phyloP scores from a whole-genome alignment of 768 basidiomycete species.

The Lentinula lateritia region DNA sequence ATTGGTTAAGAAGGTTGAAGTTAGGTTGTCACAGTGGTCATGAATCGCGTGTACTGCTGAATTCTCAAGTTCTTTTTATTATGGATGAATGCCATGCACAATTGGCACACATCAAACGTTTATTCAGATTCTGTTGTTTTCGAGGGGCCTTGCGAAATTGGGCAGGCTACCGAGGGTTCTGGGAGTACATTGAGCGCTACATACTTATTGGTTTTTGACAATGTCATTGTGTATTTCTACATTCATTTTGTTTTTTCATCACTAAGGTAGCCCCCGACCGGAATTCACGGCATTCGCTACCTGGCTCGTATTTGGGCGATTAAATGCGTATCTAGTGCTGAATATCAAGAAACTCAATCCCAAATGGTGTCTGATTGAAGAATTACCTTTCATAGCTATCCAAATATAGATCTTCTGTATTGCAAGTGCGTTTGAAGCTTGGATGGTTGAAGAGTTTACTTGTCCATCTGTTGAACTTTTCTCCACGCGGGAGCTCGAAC shows the following conservation, averaged over 20 bases:
- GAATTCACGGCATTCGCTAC: conserved; percentile 73
- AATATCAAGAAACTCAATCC: background rate
- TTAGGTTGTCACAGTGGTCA: too few species aligned
- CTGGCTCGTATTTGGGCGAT: conserved; percentile 72
- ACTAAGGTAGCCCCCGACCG: conserved; percentile 57
- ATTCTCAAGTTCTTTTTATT: too few species aligned
- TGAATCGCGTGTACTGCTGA: too few species aligned
- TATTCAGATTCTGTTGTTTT: conserved; percentile 45
- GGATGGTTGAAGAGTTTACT: conserved; percentile 52
- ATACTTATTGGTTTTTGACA: too few species aligned
- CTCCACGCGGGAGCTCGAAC: conserved; percentile 47
- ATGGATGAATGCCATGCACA: too few species aligned
- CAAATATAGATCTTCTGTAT: conserved; percentile 58
- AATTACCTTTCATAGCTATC: conserved; percentile 67
- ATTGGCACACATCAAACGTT: conserved; percentile 11
- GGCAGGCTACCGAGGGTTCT: too few species aligned
- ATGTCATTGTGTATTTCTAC: too few species aligned
- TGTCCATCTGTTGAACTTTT: conserved; percentile 49
- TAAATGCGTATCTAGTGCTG: conserved; percentile 59
- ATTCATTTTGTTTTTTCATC: background rate
- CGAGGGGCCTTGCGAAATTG: conserved; percentile 33
- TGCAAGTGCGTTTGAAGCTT: conserved; percentile 62
- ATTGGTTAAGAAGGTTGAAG: too few species aligned
- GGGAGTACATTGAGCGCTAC: background rate
- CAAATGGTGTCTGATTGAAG: background rate